Evolutionary conservation across 192 early-diverging fungal genomes (phyloP).

Genomic region (Coemansia sp.): DNA sequence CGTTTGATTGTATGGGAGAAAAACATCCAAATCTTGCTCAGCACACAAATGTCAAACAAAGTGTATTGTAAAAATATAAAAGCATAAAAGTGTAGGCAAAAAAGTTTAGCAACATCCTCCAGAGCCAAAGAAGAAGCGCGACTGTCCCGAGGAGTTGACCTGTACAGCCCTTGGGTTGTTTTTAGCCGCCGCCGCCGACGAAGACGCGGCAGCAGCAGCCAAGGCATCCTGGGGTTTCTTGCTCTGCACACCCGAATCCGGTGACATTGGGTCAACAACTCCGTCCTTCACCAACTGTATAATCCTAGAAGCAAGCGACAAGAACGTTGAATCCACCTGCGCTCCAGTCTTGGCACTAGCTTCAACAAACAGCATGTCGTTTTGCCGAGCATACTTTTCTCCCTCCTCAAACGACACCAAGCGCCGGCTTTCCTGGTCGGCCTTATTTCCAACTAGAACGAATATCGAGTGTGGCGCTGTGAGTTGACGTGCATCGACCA

Average conservation of each 20-base stretch:
- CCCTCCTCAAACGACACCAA: conserved; percentile 57
- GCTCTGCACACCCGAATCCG: conserved; percentile 54
- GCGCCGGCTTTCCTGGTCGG: conserved; percentile 38
- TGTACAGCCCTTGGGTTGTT: conserved; percentile 6
- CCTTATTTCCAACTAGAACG: conserved; percentile 74
- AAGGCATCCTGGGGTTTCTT: conserved; percentile 33
- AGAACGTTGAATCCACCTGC: conserved; percentile 55
- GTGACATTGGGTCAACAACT: conserved; percentile 22
- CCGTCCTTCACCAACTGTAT: conserved; percentile 26
- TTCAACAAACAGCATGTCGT: conserved; percentile 63
- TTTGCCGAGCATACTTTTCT: conserved; percentile 53
- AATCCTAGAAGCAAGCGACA: conserved; percentile 28
- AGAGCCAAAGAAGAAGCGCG: conserved; percentile 25
- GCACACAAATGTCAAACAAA: background rate
- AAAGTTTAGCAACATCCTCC: conserved; percentile 21
- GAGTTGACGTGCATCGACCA: conserved; percentile 64
- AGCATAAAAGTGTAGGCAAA: background rate
- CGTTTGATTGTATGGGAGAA: background rate
- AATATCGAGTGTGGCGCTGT: conserved; percentile 68
- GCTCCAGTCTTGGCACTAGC: conserved; percentile 65
- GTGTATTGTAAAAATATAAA: background rate
- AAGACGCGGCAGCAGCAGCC: background rate
- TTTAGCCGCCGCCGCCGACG: background rate
- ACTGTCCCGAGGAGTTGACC: background rate
- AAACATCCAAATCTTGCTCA: background rate